A percentile compares a stretch with the other conserved stretches of the same genome.
phyloP scores from a whole-genome alignment of 345 rosid genomes.

The Boechera stricta region DNA sequence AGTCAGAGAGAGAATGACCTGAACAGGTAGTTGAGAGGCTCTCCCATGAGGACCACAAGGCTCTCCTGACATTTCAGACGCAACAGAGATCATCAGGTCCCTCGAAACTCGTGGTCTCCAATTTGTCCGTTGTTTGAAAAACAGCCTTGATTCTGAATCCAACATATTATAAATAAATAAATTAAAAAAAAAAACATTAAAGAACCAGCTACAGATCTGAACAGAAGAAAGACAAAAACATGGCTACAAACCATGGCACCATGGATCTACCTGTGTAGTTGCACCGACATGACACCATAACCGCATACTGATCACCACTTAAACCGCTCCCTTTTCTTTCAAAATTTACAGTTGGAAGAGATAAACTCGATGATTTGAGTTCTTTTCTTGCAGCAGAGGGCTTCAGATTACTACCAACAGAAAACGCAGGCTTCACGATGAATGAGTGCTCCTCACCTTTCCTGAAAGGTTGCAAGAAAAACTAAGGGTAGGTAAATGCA shows the following conservation, averaged over 20 bases:
- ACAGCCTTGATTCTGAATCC: slow-evolving; percentile 77
- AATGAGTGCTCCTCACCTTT: slow-evolving; percentile 98
- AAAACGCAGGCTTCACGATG: slow-evolving; percentile 78
- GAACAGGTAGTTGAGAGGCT: slow-evolving; percentile 85
- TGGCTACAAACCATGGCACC: slow-evolving; percentile 33
- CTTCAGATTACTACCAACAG: slow-evolving; percentile 62
- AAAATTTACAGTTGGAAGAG: slow-evolving; percentile 53
- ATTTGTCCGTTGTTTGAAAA: slow-evolving; percentile 83
- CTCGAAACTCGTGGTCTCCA: slow-evolving; percentile 86
- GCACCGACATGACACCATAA: slow-evolving; percentile 92
- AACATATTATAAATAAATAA: background rate
- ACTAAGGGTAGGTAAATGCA: slow-evolving; percentile 31
- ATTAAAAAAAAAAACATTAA: slow-evolving; percentile 18
- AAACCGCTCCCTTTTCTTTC: slow-evolving; percentile 58
- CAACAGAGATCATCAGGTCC: slow-evolving; percentile 92
- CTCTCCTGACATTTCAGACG: slow-evolving; percentile 76
- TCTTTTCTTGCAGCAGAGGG: slow-evolving; percentile 55
- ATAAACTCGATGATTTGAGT: slow-evolving; percentile 52
- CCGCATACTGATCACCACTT: slow-evolving; percentile 67
- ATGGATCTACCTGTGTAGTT: slow-evolving; percentile 77
- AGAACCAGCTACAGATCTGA: slow-evolving; percentile 21
- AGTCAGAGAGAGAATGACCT: slow-evolving; percentile 54
- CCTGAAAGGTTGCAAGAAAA: slow-evolving; percentile 57
- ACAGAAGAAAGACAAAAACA: slow-evolving; percentile 30
- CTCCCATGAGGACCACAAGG: slow-evolving; percentile 65